phyloP scores from a whole-genome alignment of 2,329 filamentous ascomycete species.

The Bimuria novae-zelandiae region DNA sequence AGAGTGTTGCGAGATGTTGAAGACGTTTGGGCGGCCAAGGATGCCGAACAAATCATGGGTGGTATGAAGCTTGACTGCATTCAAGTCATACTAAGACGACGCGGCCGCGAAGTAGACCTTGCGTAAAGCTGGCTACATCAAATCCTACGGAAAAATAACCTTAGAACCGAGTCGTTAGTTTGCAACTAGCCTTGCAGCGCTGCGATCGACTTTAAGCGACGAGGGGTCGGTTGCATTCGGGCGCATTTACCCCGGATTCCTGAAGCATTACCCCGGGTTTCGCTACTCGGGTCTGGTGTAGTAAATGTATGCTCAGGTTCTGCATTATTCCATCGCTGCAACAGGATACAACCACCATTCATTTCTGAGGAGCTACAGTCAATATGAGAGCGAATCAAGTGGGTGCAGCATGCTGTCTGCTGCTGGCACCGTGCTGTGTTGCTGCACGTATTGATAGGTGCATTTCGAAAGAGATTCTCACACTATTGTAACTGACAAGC shows the following conservation, averaged over 20 bases:
- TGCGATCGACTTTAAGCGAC: constrained; percentile 6
- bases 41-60: constrained; percentile 25
- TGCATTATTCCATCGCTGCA: too few species aligned
- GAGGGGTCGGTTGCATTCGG: constrained; percentile 8
- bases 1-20: constrained; percentile 35
- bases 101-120: constrained; percentile 37
- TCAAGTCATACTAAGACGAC: constrained; percentile 30
- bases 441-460: constrained; percentile 24
- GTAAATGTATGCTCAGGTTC: not conserved
- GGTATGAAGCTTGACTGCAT: constrained; percentile 39
- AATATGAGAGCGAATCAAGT: not conserved
- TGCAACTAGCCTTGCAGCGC: not conserved
- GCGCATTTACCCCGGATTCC: constrained; percentile 3
- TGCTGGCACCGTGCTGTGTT: constrained; percentile 4
- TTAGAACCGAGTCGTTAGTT: not conserved
- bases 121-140: constrained; percentile 14
- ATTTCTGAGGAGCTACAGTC: too few species aligned
- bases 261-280: not conserved
- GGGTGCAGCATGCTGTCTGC: not conserved
- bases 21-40: constrained; percentile 36
- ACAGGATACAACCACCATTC: too few species aligned
- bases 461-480: constrained; percentile 24
- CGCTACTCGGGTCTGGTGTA: not conserved
- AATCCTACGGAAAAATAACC: not conserved
- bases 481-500: not conserved